Conservation (phyloP, 2,329 filamentous ascomycete species). For the Pseudocercospora fuligena region DNA sequence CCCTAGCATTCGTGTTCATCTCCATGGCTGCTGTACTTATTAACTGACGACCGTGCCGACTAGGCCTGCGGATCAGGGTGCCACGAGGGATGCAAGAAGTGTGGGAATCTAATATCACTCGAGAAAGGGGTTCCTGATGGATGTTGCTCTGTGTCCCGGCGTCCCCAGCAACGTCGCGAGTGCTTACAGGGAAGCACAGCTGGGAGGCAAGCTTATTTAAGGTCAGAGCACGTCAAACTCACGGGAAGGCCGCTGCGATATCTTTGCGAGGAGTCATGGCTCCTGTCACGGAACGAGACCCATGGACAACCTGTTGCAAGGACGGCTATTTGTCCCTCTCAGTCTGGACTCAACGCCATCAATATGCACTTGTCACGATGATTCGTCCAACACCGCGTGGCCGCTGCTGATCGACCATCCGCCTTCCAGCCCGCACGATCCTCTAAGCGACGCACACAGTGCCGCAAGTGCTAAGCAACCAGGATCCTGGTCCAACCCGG, state of each 20-base stretch:
- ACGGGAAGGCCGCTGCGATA: constrained; percentile 3
- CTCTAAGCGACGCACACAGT: constrained; percentile 3
- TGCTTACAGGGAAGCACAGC: not conserved
- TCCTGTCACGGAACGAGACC: not conserved
- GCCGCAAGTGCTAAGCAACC: not conserved
- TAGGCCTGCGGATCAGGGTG: constrained; percentile 11
- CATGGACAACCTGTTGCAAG: constrained; percentile 1
- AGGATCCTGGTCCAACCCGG: constrained; percentile 6
- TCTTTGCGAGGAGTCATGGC: not conserved
- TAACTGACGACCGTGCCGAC: constrained; percentile 8
- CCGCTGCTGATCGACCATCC: not conserved
- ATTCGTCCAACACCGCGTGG: not conserved
- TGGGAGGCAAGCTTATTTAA: not conserved
- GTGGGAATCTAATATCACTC: constrained; percentile 6
- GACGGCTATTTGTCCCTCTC: not conserved
- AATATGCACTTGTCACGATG: not conserved
- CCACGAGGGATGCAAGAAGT: constrained; percentile 14
- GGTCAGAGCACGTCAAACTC: constrained; percentile 9
- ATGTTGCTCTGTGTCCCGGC: constrained; percentile 10
- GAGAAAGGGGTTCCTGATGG: constrained; percentile 16
- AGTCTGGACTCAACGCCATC: constrained; percentile 8
- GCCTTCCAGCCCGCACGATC: not conserved
- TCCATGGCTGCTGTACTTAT: constrained; percentile 23
- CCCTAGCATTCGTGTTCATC: constrained; percentile 29
- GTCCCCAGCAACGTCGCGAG: constrained; percentile 8